A percentile compares a stretch with the other conserved stretches of the same genome.
These are phyloP conservation scores for Barbatosphaeria neglecta DNA, from an alignment of 495 filamentous ascomycete genomes.

Conservation along the genomic window DNA sequence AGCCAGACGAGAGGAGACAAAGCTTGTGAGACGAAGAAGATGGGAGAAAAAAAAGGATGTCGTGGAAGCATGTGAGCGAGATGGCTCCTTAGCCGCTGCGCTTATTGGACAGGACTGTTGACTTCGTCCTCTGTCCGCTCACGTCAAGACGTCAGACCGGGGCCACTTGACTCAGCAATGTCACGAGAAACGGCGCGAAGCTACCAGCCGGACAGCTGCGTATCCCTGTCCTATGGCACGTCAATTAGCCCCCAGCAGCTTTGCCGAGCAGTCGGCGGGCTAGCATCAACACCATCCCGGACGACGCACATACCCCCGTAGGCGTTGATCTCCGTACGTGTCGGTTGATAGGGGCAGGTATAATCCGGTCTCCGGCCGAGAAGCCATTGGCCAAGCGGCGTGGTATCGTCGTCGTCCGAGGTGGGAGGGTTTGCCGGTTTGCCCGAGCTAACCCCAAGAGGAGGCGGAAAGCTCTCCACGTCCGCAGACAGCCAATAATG, in stretches of 20 bases:
- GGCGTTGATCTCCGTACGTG: no score
- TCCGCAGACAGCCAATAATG: neutral
- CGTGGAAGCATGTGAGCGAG: no score
- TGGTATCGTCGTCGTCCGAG: neutral
- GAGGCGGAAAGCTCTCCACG: neutral
- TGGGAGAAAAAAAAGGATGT: neutral
- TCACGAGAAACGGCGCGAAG: neutral
- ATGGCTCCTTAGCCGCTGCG: no score
- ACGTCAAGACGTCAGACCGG: neutral
- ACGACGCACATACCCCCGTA: no score
- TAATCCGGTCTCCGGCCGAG: neutral
- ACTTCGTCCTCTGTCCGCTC: neutral
- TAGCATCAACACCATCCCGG: no score
- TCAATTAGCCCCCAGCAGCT: no score
- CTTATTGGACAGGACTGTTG: no score
- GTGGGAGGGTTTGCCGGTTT: neutral
- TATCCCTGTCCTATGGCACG: no score
- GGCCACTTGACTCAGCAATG: neutral
- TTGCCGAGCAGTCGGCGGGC: neutral
- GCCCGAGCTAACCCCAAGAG: neutral
- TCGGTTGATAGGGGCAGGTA: neutral
- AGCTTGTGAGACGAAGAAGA: no score
- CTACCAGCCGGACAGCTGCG: neutral
- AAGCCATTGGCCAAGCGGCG: neutral
- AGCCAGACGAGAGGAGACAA: no score